Conservation (phyloP, 2,329 filamentous ascomycete genomes). For the Hansfordia pulvinata region DNA sequence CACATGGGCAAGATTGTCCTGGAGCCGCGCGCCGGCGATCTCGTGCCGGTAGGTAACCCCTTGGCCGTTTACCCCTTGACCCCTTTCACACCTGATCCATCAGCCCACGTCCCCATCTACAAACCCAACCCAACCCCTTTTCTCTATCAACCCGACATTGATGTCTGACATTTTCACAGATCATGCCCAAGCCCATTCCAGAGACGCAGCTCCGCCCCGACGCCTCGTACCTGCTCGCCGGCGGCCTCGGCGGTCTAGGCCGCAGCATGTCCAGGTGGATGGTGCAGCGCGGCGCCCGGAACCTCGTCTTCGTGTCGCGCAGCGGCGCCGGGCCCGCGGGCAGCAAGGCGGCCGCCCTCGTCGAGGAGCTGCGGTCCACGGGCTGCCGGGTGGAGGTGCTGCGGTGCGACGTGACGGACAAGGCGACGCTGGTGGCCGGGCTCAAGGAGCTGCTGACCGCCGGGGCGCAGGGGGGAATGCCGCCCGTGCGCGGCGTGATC, state of each 20-base stretch:
- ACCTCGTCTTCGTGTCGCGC: slow-evolving; percentile 18
- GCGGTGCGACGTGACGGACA: slow-evolving; percentile 9
- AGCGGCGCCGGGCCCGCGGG: slow-evolving; percentile 11
- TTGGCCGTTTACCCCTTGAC: too few relatives aligned
- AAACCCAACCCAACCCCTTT: too few relatives aligned
- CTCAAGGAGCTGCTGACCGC: too few relatives aligned
- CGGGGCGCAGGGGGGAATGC: too few relatives aligned
- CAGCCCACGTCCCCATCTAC: too few relatives aligned
- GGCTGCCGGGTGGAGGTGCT: slow-evolving; percentile 8
- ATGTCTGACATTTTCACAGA: too few relatives aligned
- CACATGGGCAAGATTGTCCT: slow-evolving; percentile 22
- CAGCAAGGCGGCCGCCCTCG: slow-evolving; percentile 5
- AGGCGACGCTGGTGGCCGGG: slow-evolving; percentile 7
- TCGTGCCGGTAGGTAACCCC: too few relatives aligned
- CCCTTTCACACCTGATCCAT: too few relatives aligned
- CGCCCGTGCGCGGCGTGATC: slow-evolving; percentile 9
- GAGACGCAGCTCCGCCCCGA: slow-evolving; percentile 9
- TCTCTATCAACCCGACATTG: too few relatives aligned
- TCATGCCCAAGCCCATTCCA: too few relatives aligned
- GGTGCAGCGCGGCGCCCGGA: slow-evolving; percentile 13
- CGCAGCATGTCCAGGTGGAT: slow-evolving; percentile 18
- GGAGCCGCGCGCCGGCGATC: too few relatives aligned
- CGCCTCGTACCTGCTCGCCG: slow-evolving; percentile 9
- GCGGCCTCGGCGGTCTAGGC: slow-evolving; percentile 17
- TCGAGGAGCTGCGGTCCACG: slow-evolving; percentile 5